Base-by-base conservation (phyloP, 495 filamentous ascomycete genomes). In the Podospora appendiculata region DNA sequence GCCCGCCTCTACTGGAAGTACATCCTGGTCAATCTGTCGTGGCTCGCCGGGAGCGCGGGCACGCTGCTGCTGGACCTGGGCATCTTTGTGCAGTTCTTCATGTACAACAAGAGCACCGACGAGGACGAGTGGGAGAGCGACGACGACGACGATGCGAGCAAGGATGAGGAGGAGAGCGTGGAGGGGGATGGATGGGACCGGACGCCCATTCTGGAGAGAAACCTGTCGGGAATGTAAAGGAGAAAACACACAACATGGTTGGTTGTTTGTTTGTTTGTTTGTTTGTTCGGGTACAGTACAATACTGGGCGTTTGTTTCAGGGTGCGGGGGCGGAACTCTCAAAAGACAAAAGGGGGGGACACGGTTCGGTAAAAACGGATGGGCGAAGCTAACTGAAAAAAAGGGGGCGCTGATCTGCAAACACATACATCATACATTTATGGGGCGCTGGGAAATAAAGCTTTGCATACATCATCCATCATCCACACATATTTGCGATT, bases 71-170 rank as follows among this genome's bases (percentile, higher is more conserved):
- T 96, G 56, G 93, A 98, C 67, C 63, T 86, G 60, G 80, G 73
- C 16, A 95, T 98, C 32, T 98, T 97, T 67, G 79, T 75, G 7
- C 93, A 98, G 62, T 98, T 95, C 61, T 96, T 94, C 69, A 61
- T 90, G 60, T 98, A 96, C 60, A 76, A 70, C 33, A 61, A 62
- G 45, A 57, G 41, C 8, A 61, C 64, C 14, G 61, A 57, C 2
- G 58, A 51, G 12, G 60, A 61, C 12, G 54, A 45, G 19, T 19
- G 34, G 8, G 40, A 47, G 49, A 42, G 40, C 14, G 50, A 41
- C 11, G 47, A 35, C 25, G 49, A 48, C 18, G 45, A 50, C 32
- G 48, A 38, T 8, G 41, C 25, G 19, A 41, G 17, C 3, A 32
- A 38, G 14, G 57, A 55, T 18, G 60, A 69, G n/a, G 66, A 65